These are phyloP conservation scores for Digitaria exilis DNA, from an alignment of 202 grass and related monocot genomes.

Conservation along the genomic window DNA sequence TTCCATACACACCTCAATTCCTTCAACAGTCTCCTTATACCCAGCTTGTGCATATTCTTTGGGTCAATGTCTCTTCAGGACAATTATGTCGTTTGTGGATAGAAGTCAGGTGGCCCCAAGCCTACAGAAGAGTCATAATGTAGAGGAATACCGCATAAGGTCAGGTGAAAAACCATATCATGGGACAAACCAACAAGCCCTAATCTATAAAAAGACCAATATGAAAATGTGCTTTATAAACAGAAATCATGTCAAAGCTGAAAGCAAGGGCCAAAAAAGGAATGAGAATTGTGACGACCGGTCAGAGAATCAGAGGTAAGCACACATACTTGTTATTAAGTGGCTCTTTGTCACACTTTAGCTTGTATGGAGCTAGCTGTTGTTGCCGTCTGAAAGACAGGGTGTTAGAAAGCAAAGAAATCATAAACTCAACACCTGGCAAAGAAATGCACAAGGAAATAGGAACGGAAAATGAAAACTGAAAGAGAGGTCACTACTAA, in stretches of 20 bases:
- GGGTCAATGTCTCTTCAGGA: constrained; percentile 95
- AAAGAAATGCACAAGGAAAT: constrained; percentile 12
- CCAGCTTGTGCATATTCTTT: constrained; percentile 93
- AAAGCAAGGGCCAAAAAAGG: constrained; percentile 1
- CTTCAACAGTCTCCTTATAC: constrained; percentile 98
- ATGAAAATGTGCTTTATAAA: not conserved
- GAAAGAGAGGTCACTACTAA: not conserved
- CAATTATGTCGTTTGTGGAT: constrained; percentile 89
- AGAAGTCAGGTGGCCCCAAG: constrained; percentile 98
- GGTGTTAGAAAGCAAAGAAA: constrained; percentile 43
- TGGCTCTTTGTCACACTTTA: constrained; percentile 90
- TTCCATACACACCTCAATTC: constrained; percentile 90
- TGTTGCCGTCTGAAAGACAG: constrained; percentile 76
- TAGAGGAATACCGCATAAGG: not conserved
- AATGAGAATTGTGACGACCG: not conserved
- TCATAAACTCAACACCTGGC: not conserved
- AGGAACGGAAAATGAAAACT: constrained; percentile 2
- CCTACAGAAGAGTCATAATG: constrained; percentile 50
- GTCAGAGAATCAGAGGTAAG: not conserved
- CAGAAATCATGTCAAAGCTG: not conserved
- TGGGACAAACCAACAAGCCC: constrained; percentile 1
- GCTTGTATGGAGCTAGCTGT: constrained; percentile 81
- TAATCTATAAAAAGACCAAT: not conserved
- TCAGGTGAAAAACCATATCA: constrained; percentile 25
- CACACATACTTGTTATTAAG: constrained; percentile 79